phyloP scores from a whole-genome alignment of 805 yeast genomes.

The Saccharomycopsis fodiens region DNA sequence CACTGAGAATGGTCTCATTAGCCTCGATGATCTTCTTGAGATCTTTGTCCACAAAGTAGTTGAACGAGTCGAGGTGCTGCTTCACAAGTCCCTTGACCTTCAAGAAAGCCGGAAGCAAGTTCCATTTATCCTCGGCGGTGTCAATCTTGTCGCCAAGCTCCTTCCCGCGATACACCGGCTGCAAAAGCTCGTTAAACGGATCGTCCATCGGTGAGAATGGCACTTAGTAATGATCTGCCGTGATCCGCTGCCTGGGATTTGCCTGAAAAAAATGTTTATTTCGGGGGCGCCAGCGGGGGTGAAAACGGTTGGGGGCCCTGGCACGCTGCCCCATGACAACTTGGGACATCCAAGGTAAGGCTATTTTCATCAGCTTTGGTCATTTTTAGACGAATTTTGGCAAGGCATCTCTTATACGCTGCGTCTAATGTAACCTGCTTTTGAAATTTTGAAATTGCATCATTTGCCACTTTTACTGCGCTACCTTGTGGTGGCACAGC shows the following conservation, averaged over 20 bases:
- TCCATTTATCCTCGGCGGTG: conserved; percentile 96
- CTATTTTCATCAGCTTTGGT: too few species aligned
- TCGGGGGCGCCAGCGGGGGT: background rate
- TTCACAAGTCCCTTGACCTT: conserved; percentile 94
- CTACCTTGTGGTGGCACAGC: too few species aligned
- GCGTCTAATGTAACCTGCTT: too few species aligned
- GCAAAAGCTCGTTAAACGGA: conserved; percentile 65
- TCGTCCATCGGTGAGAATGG: conserved; percentile 36
- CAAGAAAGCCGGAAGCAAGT: conserved; percentile 87
- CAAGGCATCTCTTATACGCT: too few species aligned
- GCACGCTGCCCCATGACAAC: too few species aligned
- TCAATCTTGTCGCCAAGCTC: conserved; percentile 76
- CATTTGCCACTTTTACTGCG: too few species aligned
- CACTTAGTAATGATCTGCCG: background rate
- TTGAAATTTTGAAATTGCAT: too few species aligned
- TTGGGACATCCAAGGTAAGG: too few species aligned
- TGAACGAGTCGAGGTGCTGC: conserved; percentile 97
- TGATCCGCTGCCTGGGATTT: background rate
- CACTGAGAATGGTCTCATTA: conserved; percentile 80
- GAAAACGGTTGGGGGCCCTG: background rate
- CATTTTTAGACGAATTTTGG: too few species aligned
- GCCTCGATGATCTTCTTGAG: conserved; percentile 88
- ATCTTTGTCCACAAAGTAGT: conserved; percentile 90
- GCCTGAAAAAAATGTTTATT: background rate
- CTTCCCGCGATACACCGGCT: conserved; percentile 83